Evolutionary conservation across 2,329 filamentous ascomycete species (phyloP), one percentile per base, ranked within the genome.

Genomic region (Venturia asperata): DNA sequence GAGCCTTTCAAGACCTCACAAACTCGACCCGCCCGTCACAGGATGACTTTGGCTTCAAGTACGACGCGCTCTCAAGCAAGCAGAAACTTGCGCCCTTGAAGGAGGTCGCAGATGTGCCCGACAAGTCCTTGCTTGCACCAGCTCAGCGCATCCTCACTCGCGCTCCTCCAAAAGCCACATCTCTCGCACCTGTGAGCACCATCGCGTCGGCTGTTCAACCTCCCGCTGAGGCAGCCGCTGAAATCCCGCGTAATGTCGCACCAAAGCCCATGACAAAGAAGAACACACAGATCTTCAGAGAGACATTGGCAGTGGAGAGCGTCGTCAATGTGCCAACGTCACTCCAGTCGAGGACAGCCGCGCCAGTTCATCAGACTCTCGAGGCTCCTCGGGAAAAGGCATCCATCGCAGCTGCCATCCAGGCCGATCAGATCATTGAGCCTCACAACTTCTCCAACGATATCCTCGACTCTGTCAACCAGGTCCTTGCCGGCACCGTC

Each of bases 1-100:
- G 92, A 69, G 90, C 86, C 15, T 92, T 95, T 76, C 89, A 85
- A 62, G 92, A 93, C 92, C 64, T 66, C 34, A 60, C 43, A 49
- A 67, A 67, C 56, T 65, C 65, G n/a, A 72, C 80, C 49, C 71
- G 68, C 70, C 72, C 65, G 3, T 76, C 73, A 62, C 83, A 84
- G 70, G 86, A 89, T 74, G 86, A 88, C 70, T 79, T 79, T 45
- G 78, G 77, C 63, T 72, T 84, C 49, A 47, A 47, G 27, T 56
- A 42, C 42, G 45, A 42, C 47, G 75, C 65, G 61, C 71, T 52
- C 68, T 21, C 37, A 1, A 6, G 24, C 3, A 63, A 55, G 60
- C 30, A 43, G 17, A 63, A 37, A 24, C 60, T 63, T 42, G 37
- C 37, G 39, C 43, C 64, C 11, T 61, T 58, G 41, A 56, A 64